Percentiles rank a stretch among this genome's conserved stretches.
Evolutionary conservation across 2,329 filamentous ascomycete species (phyloP).

Genomic region (Phaeosphaeria sp.): DNA sequence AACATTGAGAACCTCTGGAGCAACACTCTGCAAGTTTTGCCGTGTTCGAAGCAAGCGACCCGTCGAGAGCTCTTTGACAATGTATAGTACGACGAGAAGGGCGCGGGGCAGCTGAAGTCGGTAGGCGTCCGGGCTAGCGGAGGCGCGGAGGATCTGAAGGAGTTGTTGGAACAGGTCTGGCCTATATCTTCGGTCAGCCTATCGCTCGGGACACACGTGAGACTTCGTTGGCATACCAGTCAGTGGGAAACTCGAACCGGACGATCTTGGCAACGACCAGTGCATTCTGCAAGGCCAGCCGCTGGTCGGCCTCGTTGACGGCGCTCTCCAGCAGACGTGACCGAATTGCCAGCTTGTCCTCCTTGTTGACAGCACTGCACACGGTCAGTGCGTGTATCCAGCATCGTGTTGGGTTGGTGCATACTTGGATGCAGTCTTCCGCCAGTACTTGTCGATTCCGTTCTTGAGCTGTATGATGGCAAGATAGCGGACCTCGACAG

Average conservation of each 20-base stretch:
- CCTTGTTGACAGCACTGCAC: constrained; percentile 63
- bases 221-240: constrained; percentile 65
- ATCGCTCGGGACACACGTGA: background rate
- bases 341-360: constrained; percentile 80
- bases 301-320: constrained; percentile 75
- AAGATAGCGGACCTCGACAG: constrained; percentile 81
- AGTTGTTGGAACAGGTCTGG: constrained; percentile 50
- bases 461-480: constrained; percentile 96
- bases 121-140: constrained; percentile 60
- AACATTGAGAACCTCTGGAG: constrained; percentile 84
- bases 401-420: background rate
- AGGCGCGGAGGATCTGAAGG: constrained; percentile 65
- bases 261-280: constrained; percentile 87
- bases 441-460: constrained; percentile 94
- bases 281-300: constrained; percentile 85
- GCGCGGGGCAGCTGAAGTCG: constrained; percentile 73
- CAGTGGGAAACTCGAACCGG: constrained; percentile 84
- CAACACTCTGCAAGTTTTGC: constrained; percentile 75
- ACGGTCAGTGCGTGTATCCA: background rate
- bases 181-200: constrained; percentile 31
- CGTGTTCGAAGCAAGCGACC: constrained; percentile 78
- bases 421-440: constrained; percentile 75
- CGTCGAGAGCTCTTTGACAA: constrained; percentile 89
- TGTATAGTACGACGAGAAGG: constrained; percentile 79
- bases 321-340: constrained; percentile 77